These are phyloP conservation scores for Chlamydomonas asymmetrica DNA, from an alignment of 139 green algal species.

Conservation along the genomic window DNA sequence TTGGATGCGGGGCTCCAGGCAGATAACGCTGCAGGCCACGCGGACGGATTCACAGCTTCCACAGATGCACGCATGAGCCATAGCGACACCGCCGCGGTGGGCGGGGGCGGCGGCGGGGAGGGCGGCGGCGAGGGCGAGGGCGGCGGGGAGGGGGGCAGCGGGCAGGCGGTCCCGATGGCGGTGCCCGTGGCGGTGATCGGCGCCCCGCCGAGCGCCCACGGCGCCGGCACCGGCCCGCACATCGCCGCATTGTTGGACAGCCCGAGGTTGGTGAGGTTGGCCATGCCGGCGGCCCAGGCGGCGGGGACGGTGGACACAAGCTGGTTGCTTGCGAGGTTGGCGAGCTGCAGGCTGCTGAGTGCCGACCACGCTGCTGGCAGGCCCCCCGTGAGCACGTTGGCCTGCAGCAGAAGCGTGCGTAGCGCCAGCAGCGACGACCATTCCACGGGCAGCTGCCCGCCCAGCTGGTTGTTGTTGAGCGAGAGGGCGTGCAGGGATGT, in stretches of 20 bases:
- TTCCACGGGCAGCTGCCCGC: not conserved
- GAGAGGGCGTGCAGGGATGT: too few species aligned
- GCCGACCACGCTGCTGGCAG: not conserved
- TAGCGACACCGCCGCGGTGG: too few species aligned
- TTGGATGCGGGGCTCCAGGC: too few species aligned
- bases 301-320: not conserved
- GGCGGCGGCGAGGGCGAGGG: not conserved
- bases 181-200: not conserved
- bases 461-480: too few species aligned
- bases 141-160: not conserved
- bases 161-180: not conserved
- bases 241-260: not conserved
- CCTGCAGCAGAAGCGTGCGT: not conserved
- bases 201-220: too few species aligned
- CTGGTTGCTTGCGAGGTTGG: not conserved
- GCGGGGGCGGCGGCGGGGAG: constrained; percentile 8
- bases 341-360: too few species aligned
- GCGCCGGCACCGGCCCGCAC: not conserved
- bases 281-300: not conserved
- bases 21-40: too few species aligned
- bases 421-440: not conserved
- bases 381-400: not conserved
- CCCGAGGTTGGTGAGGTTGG: not conserved
- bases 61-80: too few species aligned
- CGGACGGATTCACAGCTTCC: too few species aligned